phyloP scores from a whole-genome alignment of 805 yeast species.

The Saturnispora gosingensis region DNA sequence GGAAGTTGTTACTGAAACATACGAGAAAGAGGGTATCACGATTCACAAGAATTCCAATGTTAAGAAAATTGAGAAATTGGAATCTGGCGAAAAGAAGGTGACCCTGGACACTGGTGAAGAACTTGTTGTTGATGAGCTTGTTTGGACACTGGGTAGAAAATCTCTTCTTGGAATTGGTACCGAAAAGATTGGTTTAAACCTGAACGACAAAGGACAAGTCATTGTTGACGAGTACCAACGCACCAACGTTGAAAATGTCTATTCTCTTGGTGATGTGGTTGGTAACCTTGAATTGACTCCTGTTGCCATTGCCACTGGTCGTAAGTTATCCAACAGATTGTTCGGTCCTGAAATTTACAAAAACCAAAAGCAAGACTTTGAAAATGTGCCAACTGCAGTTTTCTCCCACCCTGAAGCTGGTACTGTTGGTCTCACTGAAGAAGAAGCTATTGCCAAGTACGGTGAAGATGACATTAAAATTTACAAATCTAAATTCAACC shows the following conservation, averaged over 20 bases:
- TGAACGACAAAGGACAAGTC: constrained; percentile 52
- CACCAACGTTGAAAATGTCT: constrained; percentile 61
- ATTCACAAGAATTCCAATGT: constrained; percentile 62
- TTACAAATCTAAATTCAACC: constrained; percentile 74
- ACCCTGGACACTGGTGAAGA: constrained; percentile 32
- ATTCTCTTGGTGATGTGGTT: constrained; percentile 88
- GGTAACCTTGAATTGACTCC: constrained; percentile 95
- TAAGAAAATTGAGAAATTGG: constrained; percentile 37
- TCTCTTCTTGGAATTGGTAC: constrained; percentile 67
- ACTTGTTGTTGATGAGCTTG: constrained; percentile 64
- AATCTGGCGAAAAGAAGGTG: constrained; percentile 41
- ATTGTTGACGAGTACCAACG: constrained; percentile 83
- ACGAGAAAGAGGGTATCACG: constrained; percentile 71
- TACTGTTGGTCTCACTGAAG: constrained; percentile 77
- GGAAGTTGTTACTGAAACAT: constrained; percentile 68
- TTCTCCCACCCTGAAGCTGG: constrained; percentile 98
- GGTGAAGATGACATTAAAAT: constrained; percentile 75
- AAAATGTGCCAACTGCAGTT: constrained; percentile 88
- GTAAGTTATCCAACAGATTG: constrained; percentile 83
- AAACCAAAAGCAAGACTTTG: constrained; percentile 74
- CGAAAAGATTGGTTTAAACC: constrained; percentile 63
- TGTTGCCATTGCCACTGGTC: constrained; percentile 97
- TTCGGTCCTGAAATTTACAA: constrained; percentile 72
- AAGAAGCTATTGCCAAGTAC: constrained; percentile 64
- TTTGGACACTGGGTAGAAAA: constrained; percentile 94